Base-by-base conservation (phyloP, 495 filamentous ascomycete species). In the Penicillium psychrofluorescens region DNA sequence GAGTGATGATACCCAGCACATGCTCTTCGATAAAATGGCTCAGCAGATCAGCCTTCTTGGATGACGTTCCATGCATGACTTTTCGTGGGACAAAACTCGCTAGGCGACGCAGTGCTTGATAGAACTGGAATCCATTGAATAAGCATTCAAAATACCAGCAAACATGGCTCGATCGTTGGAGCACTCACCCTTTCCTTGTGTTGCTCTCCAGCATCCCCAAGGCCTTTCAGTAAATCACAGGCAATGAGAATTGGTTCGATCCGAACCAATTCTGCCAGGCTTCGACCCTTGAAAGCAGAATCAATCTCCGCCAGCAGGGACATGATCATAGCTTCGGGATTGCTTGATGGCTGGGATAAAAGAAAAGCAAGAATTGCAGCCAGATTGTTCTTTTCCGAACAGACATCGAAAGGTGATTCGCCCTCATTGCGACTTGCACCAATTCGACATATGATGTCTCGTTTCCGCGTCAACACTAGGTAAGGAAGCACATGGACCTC, bases 1-100 rank as follows among this genome's bases (percentile, higher is more conserved):
- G 79, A 12, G 83, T 77, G 59, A 95, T 89, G 44, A 97, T 77
- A n/a, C 88, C 91, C 14, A 97, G 78, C 16, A 91, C 81, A 64
- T 95, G 84, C 11, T 75, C 74, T 43, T 95, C 84, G 36, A 97
- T 79, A 61, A 94, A 97, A n/a, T 68, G 59, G 4, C 78, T 83
- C 12, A 94, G 63, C n/a, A 76, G 62, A 35, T 79, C 69, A 12
- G 70, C 55, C 36, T 67, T 73, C 51, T 80, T 85, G 8, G 65
- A 58, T 11, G 59, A 56, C 41, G 55, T 64, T 56, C 77, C 51
- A 63, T 77, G 64, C 43, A 68, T 37, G 33, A 62, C 58, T 64
- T 79, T 81, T 37, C 70, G 61, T 33, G 80, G 70, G 11, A 81
- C 75, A 37, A 91, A 71, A 2, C 58, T 71, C 29, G 86, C 84